A percentile compares a stretch with the other conserved stretches of the same genome.
phyloP scores from a whole-genome alignment of 805 yeast species.

The Saccharomycopsis selenospora region DNA sequence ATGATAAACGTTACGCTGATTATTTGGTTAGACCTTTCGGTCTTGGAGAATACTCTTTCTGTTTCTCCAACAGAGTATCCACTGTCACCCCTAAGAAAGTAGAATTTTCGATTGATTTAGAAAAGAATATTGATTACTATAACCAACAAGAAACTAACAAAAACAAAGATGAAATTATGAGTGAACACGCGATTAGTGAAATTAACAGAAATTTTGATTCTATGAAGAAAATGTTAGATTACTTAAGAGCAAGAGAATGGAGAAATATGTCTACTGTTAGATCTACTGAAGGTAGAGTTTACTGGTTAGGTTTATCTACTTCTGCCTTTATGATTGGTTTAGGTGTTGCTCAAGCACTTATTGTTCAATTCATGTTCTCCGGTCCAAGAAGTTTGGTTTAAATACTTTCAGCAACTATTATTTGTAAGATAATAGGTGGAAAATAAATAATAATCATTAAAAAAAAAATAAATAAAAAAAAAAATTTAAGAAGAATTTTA shows the following conservation, averaged over 20 bases:
- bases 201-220: constrained; percentile 54
- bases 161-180: constrained; percentile 41
- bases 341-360: constrained; percentile 69
- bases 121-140: constrained; percentile 31
- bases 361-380: constrained; percentile 71
- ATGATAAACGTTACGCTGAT: constrained; percentile 58
- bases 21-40: constrained; percentile 50
- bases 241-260: constrained; percentile 92
- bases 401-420: no score
- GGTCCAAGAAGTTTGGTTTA: constrained; percentile 25
- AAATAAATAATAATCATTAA: no score
- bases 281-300: constrained; percentile 70
- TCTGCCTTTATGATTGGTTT: constrained; percentile 68
- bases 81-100: constrained; percentile 56
- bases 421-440: no score
- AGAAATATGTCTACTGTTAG: constrained; percentile 90
- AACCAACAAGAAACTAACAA: constrained; percentile 31
- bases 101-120: constrained; percentile 52
- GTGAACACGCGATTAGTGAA: constrained; percentile 48
- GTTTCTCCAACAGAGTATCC: constrained; percentile 58
- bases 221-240: constrained; percentile 58
- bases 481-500: no score
- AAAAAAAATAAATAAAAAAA: no score
- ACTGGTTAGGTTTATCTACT: constrained; percentile 67
- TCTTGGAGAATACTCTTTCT: constrained; percentile 57